phyloP scores from a whole-genome alignment of 2,329 filamentous ascomycete species.

The Mariannaea elegans region DNA sequence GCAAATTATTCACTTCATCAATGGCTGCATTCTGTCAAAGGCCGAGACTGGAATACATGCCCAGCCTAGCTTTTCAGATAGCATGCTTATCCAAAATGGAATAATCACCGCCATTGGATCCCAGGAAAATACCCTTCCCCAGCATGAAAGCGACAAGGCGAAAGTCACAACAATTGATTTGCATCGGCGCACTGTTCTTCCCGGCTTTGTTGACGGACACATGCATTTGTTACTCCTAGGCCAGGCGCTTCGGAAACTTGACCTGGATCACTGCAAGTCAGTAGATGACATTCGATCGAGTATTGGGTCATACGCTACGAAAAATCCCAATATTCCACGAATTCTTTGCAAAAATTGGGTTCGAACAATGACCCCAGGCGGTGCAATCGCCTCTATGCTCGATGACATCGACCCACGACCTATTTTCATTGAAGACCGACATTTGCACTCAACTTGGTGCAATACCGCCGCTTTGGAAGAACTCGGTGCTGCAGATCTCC shows the following conservation, averaged over 20 bases:
- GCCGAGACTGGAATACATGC: slow-evolving; percentile 22
- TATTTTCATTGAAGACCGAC: slow-evolving; percentile 65
- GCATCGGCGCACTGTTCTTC: slow-evolving; percentile 40
- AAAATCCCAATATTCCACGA: slow-evolving; percentile 52
- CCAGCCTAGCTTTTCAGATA: slow-evolving; percentile 34
- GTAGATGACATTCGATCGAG: slow-evolving; percentile 7
- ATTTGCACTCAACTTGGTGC: slow-evolving; percentile 65
- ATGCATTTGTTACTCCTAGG: slow-evolving; percentile 17
- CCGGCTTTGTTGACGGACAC: slow-evolving; percentile 16
- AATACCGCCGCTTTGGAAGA: slow-evolving; percentile 60
- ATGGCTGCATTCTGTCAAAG: slow-evolving; percentile 35
- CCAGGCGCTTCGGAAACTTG: slow-evolving; percentile 8
- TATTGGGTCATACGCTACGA: background rate
- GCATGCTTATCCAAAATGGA: slow-evolving; percentile 43
- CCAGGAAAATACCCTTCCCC: slow-evolving; percentile 21
- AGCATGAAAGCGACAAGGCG: no score
- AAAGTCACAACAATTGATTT: no score
- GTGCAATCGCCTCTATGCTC: slow-evolving; percentile 53
- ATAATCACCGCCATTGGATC: slow-evolving; percentile 44
- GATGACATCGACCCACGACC: slow-evolving; percentile 63
- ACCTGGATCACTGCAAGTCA: background rate
- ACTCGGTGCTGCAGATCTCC: slow-evolving; percentile 53
- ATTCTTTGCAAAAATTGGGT: slow-evolving; percentile 64
- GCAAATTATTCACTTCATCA: slow-evolving; percentile 22
- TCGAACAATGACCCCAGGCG: slow-evolving; percentile 53